Conservation (phyloP, 2,329 filamentous ascomycete genomes). For the Annulohypoxylon truncatum region DNA sequence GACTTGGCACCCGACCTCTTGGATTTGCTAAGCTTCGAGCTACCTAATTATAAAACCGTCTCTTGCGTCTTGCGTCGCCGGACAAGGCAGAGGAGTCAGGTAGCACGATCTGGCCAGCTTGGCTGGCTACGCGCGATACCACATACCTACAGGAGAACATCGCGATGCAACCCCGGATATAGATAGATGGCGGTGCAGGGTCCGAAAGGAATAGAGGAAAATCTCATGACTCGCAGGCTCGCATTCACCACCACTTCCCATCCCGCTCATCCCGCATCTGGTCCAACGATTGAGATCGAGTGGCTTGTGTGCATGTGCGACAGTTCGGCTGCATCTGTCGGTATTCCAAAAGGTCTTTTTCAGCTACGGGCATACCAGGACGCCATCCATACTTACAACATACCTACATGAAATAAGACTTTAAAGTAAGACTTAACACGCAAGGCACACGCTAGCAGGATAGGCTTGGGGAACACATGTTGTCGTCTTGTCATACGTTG, state of each 20-base stretch:
- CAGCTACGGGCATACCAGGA: conserved; percentile 29
- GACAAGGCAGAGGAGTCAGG: conserved; percentile 27
- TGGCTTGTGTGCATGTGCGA: conserved; percentile 36
- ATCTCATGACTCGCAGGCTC: conserved; percentile 38
- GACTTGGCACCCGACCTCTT: conserved; percentile 36
- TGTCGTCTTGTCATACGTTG: conserved; percentile 24
- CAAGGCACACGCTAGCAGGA: conserved; percentile 13
- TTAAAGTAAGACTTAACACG: conserved; percentile 22
- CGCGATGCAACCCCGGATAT: conserved; percentile 39
- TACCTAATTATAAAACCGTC: conserved; percentile 33
- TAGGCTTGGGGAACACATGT: conserved; percentile 16
- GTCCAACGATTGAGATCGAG: conserved; percentile 39
- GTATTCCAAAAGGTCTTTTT: conserved; percentile 30
- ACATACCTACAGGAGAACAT: conserved; percentile 15
- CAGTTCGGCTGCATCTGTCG: conserved; percentile 38
- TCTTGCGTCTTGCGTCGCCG: conserved; percentile 27
- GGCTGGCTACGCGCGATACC: conserved; percentile 24
- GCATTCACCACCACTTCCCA: conserved; percentile 25
- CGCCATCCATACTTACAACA: conserved; percentile 7
- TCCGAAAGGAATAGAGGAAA: conserved; percentile 24
- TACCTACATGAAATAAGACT: conserved; percentile 16
- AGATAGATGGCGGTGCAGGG: conserved; percentile 32
- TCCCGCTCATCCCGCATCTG: conserved; percentile 40
- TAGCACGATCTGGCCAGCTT: conserved; percentile 33
- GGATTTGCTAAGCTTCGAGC: conserved; percentile 33